Conservation (phyloP, 139 green algal species). For the Pedinophyceae sp. region DNA sequence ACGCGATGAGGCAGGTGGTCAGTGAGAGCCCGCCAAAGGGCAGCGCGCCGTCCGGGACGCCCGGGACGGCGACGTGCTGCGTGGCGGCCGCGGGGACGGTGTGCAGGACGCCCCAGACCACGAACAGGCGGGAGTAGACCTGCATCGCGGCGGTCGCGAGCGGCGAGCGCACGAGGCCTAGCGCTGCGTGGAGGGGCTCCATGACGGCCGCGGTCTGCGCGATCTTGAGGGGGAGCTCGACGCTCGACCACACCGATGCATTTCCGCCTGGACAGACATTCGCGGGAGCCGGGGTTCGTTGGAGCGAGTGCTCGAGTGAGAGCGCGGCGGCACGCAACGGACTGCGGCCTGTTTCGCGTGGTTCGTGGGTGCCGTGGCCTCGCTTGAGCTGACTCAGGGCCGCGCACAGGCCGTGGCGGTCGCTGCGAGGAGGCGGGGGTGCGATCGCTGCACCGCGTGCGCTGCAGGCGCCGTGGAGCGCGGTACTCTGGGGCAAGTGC, state of each 20-base stretch:
- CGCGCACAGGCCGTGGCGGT: not conserved
- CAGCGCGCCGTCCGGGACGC: not conserved
- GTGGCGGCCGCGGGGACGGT: not conserved
- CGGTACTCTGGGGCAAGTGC: no score
- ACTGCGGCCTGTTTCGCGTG: no score
- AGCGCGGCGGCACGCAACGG: no score
- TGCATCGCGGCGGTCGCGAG: not conserved
- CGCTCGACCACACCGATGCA: no score
- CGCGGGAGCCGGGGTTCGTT: no score
- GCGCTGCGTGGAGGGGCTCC: not conserved
- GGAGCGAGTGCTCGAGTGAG: no score
- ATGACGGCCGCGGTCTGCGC: not conserved
- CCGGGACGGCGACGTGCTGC: not conserved
- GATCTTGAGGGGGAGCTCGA: constrained; percentile 1
- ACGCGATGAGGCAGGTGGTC: constrained; percentile 58
- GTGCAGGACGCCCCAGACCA: not conserved
- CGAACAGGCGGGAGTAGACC: not conserved
- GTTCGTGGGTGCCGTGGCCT: no score
- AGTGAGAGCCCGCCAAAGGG: constrained; percentile 21
- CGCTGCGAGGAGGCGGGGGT: not conserved
- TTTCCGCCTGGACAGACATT: no score
- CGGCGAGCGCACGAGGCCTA: not conserved
- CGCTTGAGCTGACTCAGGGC: no score
- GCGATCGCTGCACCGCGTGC: not conserved
- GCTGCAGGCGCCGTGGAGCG: not conserved